Conservation (phyloP, 2,329 filamentous ascomycete species). For the Thelonectria rubi region DNA sequence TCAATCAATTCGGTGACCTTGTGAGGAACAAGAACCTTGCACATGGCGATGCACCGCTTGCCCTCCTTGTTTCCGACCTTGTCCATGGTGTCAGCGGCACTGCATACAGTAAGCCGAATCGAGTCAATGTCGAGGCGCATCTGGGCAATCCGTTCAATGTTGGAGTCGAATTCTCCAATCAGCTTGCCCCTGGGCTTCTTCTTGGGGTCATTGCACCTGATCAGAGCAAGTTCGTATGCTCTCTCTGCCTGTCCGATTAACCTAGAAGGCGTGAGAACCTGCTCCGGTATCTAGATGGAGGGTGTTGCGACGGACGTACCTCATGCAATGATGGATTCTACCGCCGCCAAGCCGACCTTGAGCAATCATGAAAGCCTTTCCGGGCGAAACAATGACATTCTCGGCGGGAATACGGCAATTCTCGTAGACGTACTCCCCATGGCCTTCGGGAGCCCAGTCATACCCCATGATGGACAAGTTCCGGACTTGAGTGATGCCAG, state of each 20-base stretch:
- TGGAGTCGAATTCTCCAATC: constrained; percentile 58
- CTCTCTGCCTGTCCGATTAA: constrained; percentile 64
- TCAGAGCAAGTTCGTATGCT: constrained; percentile 20
- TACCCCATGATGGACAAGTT: constrained; percentile 91
- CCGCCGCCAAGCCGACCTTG: constrained; percentile 23
- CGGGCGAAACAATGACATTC: constrained; percentile 22
- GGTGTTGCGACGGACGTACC: not conserved
- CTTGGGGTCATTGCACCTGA: constrained; percentile 26
- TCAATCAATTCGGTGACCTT: constrained; percentile 84
- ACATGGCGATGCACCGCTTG: constrained; percentile 87
- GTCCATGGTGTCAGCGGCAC: constrained; percentile 90
- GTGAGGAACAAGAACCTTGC: constrained; percentile 85
- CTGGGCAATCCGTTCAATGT: constrained; percentile 87
- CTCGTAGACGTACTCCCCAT: constrained; percentile 86
- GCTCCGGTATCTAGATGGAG: not conserved
- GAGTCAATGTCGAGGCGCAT: constrained; percentile 90
- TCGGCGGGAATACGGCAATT: constrained; percentile 79
- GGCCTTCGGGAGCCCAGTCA: constrained; percentile 92
- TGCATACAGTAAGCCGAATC: constrained; percentile 82
- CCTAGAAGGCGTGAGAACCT: constrained; percentile 74
- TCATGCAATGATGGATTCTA: constrained; percentile 26
- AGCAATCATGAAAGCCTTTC: constrained; percentile 20
- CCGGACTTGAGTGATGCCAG: constrained; percentile 84
- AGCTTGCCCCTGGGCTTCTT: constrained; percentile 27
- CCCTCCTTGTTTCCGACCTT: constrained; percentile 82